Evolutionary conservation across 2,329 filamentous ascomycete genomes (phyloP).

Genomic region (Ambrosiella cleistominuta): DNA sequence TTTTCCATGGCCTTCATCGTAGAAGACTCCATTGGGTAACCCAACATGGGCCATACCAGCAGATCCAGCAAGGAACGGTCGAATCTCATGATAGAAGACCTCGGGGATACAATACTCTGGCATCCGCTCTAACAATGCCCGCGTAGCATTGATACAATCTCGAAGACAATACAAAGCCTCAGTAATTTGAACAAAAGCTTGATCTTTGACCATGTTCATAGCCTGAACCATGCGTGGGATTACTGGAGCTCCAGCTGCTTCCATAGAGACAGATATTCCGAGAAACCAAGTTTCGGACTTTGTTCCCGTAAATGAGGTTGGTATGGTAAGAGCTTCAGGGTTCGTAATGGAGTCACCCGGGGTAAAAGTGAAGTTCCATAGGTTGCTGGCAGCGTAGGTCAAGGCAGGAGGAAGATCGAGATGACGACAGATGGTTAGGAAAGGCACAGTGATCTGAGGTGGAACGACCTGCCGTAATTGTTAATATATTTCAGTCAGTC

Average conservation of each 20-base stretch:
- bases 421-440: slow-evolving; percentile 56
- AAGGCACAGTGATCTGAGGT: slow-evolving; percentile 63
- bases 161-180: slow-evolving; percentile 62
- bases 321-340: slow-evolving; percentile 70
- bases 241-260: slow-evolving; percentile 72
- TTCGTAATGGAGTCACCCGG: slow-evolving; percentile 38
- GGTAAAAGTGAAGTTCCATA: slow-evolving; percentile 90
- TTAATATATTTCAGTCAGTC: background rate
- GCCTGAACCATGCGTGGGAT: slow-evolving; percentile 79
- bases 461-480: slow-evolving; percentile 43
- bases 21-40: slow-evolving; percentile 69
- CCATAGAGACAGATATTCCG: slow-evolving; percentile 88
- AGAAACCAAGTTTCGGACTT: slow-evolving; percentile 99
- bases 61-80: slow-evolving; percentile 83
- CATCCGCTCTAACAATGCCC: slow-evolving; percentile 64
- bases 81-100: slow-evolving; percentile 87
- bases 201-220: slow-evolving; percentile 56
- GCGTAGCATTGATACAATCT: slow-evolving; percentile 72
- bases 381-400: slow-evolving; percentile 75
- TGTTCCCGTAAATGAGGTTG: slow-evolving; percentile 83
- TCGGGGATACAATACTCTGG: slow-evolving; percentile 88
- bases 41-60: slow-evolving; percentile 97
- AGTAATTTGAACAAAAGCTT: slow-evolving; percentile 52
- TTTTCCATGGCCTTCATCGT: slow-evolving; percentile 58
- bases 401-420: slow-evolving; percentile 83